Conservation (phyloP, 345 rosid genomes). For the Ricinus communis region DNA sequence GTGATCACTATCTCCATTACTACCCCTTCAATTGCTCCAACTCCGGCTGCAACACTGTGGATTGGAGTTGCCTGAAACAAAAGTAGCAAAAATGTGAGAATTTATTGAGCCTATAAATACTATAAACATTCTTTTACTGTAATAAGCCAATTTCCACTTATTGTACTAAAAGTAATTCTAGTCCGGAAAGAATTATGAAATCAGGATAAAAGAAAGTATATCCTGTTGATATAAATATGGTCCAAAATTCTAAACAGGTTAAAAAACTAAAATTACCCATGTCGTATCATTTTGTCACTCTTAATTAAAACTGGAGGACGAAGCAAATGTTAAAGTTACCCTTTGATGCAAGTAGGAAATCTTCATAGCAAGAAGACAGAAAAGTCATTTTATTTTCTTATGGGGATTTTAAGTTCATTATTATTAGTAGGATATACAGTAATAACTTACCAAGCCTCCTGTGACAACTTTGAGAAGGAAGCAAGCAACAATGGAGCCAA, state of each 20-base stretch:
- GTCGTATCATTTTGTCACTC: too few species aligned
- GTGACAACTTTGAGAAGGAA: constrained; percentile 74
- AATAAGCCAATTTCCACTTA: background rate
- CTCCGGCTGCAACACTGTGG: constrained; percentile 78
- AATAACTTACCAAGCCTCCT: constrained; percentile 73
- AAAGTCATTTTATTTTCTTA: too few species aligned
- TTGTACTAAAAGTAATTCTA: too few species aligned
- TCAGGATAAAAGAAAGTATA: too few species aligned
- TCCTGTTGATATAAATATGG: too few species aligned
- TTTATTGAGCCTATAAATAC: background rate
- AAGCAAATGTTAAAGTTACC: too few species aligned
- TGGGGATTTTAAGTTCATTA: background rate
- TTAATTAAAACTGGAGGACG: too few species aligned
- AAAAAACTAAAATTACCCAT: too few species aligned
- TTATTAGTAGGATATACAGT: background rate
- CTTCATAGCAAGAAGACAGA: too few species aligned
- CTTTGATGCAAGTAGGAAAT: too few species aligned
- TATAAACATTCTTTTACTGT: background rate
- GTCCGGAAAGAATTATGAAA: too few species aligned
- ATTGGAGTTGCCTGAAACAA: constrained; percentile 56
- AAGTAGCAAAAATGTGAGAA: background rate
- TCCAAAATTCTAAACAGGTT: too few species aligned
- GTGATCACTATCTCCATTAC: constrained; percentile 91
- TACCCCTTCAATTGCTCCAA: constrained; percentile 75
- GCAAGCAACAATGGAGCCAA: constrained; percentile 84